Conservation (phyloP, 768 basidiomycete genomes). For the Kwoniella dejecticola region DNA sequence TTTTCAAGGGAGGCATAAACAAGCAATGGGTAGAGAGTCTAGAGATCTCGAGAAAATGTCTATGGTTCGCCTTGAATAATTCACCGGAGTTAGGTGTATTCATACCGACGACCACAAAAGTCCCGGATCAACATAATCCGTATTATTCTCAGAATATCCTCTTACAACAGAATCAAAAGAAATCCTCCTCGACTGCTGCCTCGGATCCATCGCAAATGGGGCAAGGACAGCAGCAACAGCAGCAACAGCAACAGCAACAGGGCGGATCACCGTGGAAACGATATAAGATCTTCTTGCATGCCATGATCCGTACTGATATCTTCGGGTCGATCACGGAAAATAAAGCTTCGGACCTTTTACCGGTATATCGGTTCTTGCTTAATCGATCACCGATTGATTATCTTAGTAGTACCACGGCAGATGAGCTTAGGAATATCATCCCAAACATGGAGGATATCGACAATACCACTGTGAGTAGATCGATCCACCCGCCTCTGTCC, state of each 20-base stretch:
- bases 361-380: not conserved
- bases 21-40: not conserved
- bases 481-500: too few species aligned
- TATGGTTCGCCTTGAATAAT: not conserved
- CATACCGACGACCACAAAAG: not conserved
- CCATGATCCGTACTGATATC: constrained; percentile 3
- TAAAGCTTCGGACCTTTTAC: constrained; percentile 3
- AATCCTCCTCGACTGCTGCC: too few species aligned
- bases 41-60: not conserved
- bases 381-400: not conserved
- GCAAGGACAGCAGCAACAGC: too few species aligned
- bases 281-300: not conserved
- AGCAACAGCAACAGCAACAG: not conserved
- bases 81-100: constrained; percentile 2
- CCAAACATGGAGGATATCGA: not conserved
- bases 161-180: too few species aligned
- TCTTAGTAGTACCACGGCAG: not conserved
- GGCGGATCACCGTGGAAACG: not conserved
- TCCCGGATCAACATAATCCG: too few species aligned
- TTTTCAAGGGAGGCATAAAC: not conserved
- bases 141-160: too few species aligned
- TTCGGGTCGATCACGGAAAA: not conserved
- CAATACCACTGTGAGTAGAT: constrained; percentile 3
- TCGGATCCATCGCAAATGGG: not conserved
- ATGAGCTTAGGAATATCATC: not conserved